Conservation (phyloP, 768 basidiomycete species). For the Neoboletus subvelutipes region DNA sequence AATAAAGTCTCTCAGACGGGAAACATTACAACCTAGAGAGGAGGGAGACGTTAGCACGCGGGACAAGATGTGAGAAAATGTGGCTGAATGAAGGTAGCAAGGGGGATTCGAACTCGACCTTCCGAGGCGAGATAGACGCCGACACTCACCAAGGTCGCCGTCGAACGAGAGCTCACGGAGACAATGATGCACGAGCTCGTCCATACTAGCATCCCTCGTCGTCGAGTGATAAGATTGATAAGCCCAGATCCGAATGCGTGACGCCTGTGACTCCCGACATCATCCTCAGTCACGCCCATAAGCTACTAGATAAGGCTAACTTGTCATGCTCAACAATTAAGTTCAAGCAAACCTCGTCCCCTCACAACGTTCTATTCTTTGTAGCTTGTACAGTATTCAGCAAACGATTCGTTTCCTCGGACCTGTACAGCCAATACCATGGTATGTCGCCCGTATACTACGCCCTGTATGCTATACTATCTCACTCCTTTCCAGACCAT, state of each 20-base stretch:
- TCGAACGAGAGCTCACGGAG: constrained; percentile 87
- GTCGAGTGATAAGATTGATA: background rate
- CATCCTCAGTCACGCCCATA: background rate
- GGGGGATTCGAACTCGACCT: constrained; percentile 48
- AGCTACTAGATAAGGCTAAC: too few species aligned
- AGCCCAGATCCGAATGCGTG: background rate
- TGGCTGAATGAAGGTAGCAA: constrained; percentile 14
- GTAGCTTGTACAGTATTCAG: background rate
- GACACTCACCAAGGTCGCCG: constrained; percentile 78
- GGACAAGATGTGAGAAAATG: constrained; percentile 19
- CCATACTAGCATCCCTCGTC: constrained; percentile 49
- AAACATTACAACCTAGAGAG: constrained; percentile 68
- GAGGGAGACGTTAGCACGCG: constrained; percentile 6
- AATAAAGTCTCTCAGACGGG: constrained; percentile 72
- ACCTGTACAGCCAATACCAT: constrained; percentile 5
- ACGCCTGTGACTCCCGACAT: background rate
- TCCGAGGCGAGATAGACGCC: background rate
- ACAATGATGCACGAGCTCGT: constrained; percentile 82
- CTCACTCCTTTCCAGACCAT: constrained; percentile 43
- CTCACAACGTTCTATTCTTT: background rate
- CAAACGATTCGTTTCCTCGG: background rate
- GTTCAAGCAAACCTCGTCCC: background rate
- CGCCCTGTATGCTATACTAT: background rate
- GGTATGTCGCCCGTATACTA: constrained; percentile 10
- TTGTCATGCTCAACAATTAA: background rate